Percentiles rank a stretch among this genome's conserved stretches.
These are phyloP conservation scores for Salmacisia buchloeana DNA, from an alignment of 1,284 basidiomycete genomes.

Conservation along the genomic window DNA sequence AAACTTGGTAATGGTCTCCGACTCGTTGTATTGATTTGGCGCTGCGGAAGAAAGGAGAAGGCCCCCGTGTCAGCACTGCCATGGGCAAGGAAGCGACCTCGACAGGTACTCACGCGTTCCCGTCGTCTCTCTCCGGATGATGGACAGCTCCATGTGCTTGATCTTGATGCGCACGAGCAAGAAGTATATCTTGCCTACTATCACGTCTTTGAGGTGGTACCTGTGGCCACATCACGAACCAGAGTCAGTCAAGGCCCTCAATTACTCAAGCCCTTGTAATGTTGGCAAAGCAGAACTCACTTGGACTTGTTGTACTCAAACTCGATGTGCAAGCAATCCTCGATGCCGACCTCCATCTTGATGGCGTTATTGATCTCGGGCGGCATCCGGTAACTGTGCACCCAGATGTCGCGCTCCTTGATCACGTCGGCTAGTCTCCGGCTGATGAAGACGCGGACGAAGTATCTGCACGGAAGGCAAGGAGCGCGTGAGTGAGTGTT, in stretches of 20 bases:
- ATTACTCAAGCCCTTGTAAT: not conserved
- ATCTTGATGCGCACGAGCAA: slow-evolving; percentile 98
- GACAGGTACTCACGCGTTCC: slow-evolving; percentile 53
- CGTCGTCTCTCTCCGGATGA: slow-evolving; percentile 93
- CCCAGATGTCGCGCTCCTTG: slow-evolving; percentile 93
- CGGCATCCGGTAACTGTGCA: slow-evolving; percentile 96
- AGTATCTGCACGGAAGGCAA: slow-evolving; percentile 59
- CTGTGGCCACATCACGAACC: too few relatives aligned
- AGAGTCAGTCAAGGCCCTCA: not conserved
- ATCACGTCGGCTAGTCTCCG: slow-evolving; percentile 83
- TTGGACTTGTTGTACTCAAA: slow-evolving; percentile 99
- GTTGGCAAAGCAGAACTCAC: slow-evolving; percentile 18
- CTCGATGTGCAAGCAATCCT: slow-evolving; percentile 97
- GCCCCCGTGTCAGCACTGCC: too few relatives aligned
- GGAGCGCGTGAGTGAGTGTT: not conserved
- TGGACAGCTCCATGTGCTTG: slow-evolving; percentile 98
- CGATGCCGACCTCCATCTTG: slow-evolving; percentile 99
- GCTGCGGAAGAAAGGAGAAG: slow-evolving; percentile 34
- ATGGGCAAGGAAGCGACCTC: too few relatives aligned
- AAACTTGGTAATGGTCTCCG: slow-evolving; percentile 98
- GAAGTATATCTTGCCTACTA: slow-evolving; percentile 99
- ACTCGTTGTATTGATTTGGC: slow-evolving; percentile 98
- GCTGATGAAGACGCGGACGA: slow-evolving; percentile 83
- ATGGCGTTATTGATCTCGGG: slow-evolving; percentile 95
- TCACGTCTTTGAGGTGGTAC: slow-evolving; percentile 97